Base-by-base conservation (phyloP, 2,329 filamentous ascomycete species). In the Neopestalotiopsis sp. region DNA sequence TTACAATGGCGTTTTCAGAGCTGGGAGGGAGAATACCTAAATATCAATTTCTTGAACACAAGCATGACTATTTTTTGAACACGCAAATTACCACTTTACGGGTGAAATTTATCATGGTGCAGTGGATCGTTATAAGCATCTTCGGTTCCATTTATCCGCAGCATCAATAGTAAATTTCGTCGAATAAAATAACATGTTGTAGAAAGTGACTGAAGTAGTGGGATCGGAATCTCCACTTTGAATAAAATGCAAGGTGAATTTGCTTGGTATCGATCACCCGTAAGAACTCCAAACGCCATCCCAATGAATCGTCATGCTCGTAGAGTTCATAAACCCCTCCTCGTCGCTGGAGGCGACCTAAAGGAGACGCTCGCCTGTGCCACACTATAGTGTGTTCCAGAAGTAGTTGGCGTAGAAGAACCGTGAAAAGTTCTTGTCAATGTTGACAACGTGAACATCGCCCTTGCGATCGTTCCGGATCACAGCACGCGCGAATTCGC, bases 401-500 rank as follows among this genome's bases (percentile, higher is more conserved):
- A 98, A 97, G 79, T 97, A 97, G 76, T 97, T 97, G 28, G 95
- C 94, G 77, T 98, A 97, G 78, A 97, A 98, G 79, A 92, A 95
- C 71, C 91, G 88, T 69, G 93, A 95, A 79, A 97, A 95, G 83
- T 96, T 97, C 75, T 92, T 91, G 75, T 98, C 95, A 79, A 99
- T 91, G 76, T 97, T 97, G 70, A 99, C 91, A 64, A 98, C 93
- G 79, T 97, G 94, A 65, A 98, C 94, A 78, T 98, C 95, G 9
- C 94, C 95, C 83, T 94, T 95, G 72, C 90, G 87, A 70, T 91
- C 91, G 78, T 97, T 98, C 71, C 94, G 86, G 73, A 98, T 91
- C 20, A 97, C 88, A 1, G 95, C 95, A 77, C 93, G 93, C 74
- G 88, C 91, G 84, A 95, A 98, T 78, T 94, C 93, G 42, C 94